Percentiles rank a stretch among this genome's conserved stretches.
Conservation (phyloP, 2,329 filamentous ascomycete genomes). For the Cladosporium phlei region DNA sequence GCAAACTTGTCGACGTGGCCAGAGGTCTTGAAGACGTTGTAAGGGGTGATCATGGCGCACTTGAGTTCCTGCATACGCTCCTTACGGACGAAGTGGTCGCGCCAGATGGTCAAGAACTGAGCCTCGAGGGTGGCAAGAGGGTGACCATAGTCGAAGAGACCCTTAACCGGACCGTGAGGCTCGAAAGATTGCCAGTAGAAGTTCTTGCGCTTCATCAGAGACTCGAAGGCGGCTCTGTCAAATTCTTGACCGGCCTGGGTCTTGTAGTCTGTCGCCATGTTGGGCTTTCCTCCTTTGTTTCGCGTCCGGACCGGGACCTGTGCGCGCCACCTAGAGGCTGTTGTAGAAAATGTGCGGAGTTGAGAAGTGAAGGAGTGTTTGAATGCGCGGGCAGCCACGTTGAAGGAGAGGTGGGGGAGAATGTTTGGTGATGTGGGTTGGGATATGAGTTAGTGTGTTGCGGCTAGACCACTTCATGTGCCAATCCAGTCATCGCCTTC, state of each 20-base stretch:
- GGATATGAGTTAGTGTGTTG: slow-evolving; percentile 5
- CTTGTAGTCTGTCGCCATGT: slow-evolving; percentile 59
- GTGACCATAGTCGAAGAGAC: slow-evolving; percentile 86
- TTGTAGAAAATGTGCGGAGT: slow-evolving; percentile 17
- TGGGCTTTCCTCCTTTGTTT: slow-evolving; percentile 36
- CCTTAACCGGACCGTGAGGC: slow-evolving; percentile 59
- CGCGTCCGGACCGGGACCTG: slow-evolving; percentile 26
- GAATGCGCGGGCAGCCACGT: slow-evolving; percentile 10
- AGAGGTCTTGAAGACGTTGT: slow-evolving; percentile 84
- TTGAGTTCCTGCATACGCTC: slow-evolving; percentile 96
- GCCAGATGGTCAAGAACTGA: slow-evolving; percentile 83
- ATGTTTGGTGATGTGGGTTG: neutral
- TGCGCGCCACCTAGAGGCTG: slow-evolving; percentile 19
- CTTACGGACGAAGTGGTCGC: slow-evolving; percentile 88
- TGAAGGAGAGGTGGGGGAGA: slow-evolving; percentile 10
- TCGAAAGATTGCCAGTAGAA: slow-evolving; percentile 97
- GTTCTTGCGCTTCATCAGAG: slow-evolving; percentile 77
- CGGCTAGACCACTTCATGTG: slow-evolving; percentile 1
- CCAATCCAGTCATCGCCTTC: slow-evolving; percentile 1
- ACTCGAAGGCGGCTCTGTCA: slow-evolving; percentile 75
- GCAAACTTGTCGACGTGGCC: slow-evolving; percentile 97
- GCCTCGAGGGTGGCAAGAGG: slow-evolving; percentile 81
- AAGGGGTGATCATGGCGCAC: slow-evolving; percentile 88
- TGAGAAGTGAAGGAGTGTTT: slow-evolving; percentile 7
- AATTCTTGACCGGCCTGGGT: slow-evolving; percentile 87